Evolutionary conservation across 2,329 filamentous ascomycete genomes (phyloP), one percentile per base, ranked within the genome.

Genomic region (Exophiala phaeomuriformis): DNA sequence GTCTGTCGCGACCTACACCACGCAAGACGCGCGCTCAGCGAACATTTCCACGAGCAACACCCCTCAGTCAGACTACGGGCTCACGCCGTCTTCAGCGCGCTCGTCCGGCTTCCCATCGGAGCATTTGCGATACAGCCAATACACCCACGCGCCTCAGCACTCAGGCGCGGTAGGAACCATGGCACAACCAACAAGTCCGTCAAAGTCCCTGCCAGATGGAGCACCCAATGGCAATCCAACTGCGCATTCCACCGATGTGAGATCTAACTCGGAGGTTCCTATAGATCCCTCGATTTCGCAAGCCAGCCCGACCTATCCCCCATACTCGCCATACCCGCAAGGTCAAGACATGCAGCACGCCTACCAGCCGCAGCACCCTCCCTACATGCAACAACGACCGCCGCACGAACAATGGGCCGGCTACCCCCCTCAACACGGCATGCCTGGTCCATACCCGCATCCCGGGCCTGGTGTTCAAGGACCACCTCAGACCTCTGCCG

Each of bases 101-200:
- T 90, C 88, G 71, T 82, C 84, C 73, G 84, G 86, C 56, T 95
- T 91, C 68, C 86, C 88, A 9, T 50, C 58, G 70, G 89, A 95
- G 66, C 90, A 94, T 72, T 81, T 93, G 75, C 86, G 89, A 68
- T 77, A 76, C 56, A 72, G 69, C 65, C 80, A 84, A 68, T 93
- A 93, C 77, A 85, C 89, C 73, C 83, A 73, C 67, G 84, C 73
- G 77, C 88, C 72, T 76, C 84, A 80, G 72, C 81, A 83, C 71
- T 80, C 83, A 72, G 83, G 80, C 75, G 83, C 83, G 75, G 81
- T 85, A 75, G 86, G 83, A 83, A 86, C 85, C 84, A 96, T 96
- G 90, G 89, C 90, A 83, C 90, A 95, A 88, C 83, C 89, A 85
- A 88, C 88, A 86, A 95, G 90, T 95, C 88, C 88, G 90, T 95